phyloP scores from a whole-genome alignment of 106 monocot species.

The Allium fistulosum region DNA sequence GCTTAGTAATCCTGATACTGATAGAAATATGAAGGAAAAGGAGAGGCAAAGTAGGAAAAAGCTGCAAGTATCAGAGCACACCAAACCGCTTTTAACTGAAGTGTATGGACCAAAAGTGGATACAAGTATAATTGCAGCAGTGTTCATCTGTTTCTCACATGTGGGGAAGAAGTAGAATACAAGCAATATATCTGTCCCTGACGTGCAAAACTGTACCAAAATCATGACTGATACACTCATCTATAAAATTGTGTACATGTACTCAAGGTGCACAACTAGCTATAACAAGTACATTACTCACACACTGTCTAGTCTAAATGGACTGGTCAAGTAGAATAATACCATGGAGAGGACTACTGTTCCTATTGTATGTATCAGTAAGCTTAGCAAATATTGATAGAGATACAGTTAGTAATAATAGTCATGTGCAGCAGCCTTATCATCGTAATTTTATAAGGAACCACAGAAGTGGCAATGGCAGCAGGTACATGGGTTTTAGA shows the following conservation, averaged over 20 bases:
- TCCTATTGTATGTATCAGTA: background rate
- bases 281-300: too few species aligned
- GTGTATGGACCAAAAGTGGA: too few species aligned
- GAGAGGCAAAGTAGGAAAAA: too few species aligned
- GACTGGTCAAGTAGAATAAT: background rate
- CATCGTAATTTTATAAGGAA: background rate
- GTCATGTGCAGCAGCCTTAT: background rate
- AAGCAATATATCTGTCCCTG: background rate
- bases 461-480: background rate
- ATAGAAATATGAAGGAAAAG: too few species aligned
- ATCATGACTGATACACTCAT: slow-evolving; percentile 4
- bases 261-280: background rate
- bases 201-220: background rate
- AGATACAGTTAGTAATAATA: background rate
- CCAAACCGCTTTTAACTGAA: too few species aligned
- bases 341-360: background rate
- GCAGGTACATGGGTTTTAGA: too few species aligned
- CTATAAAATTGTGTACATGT: background rate
- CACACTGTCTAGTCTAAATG: background rate
- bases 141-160: background rate
- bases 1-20: too few species aligned
- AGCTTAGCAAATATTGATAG: background rate
- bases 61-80: too few species aligned
- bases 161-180: slow-evolving; percentile 14
- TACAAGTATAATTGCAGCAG: too few species aligned